Percentiles rank a stretch among this genome's conserved stretches.
Conservation (phyloP, 31 red algal species). For the Endocladia muricata region DNA sequence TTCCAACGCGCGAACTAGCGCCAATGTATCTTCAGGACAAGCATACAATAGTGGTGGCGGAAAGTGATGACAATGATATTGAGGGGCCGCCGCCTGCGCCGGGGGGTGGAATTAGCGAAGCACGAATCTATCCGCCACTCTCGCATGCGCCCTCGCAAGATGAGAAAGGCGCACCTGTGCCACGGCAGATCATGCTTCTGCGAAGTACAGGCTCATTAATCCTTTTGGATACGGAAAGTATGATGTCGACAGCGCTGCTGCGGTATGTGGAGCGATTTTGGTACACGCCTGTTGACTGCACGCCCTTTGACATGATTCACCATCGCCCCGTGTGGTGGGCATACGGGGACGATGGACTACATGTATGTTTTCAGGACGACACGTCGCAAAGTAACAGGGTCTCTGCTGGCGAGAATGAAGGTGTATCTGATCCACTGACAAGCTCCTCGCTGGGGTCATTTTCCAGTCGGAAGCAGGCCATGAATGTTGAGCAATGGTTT, state of each 20-base stretch:
- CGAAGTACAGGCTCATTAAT: constrained; percentile 76
- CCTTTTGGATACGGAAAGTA: constrained; percentile 70
- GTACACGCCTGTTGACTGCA: constrained; percentile 67
- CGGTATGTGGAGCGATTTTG: constrained; percentile 85
- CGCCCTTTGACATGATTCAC: constrained; percentile 62
- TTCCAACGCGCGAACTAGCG: constrained; percentile 59
- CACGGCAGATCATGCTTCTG: constrained; percentile 71
- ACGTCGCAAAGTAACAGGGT: too few species aligned
- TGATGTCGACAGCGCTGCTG: constrained; percentile 72
- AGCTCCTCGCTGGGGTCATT: constrained; percentile 13
- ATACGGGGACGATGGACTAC: constrained; percentile 82
- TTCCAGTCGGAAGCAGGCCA: constrained; percentile 11
- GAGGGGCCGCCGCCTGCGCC: constrained; percentile 38
- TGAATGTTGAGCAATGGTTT: constrained; percentile 83
- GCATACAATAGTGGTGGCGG: constrained; percentile 9
- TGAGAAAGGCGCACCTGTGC: constrained; percentile 20
- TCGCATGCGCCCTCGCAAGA: constrained; percentile 14
- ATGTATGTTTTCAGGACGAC: constrained; percentile 72
- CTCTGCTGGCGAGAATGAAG: constrained; percentile 36
- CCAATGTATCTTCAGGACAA: constrained; percentile 63
- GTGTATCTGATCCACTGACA: neutral
- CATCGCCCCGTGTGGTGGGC: constrained; percentile 85
- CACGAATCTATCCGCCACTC: constrained; percentile 72
- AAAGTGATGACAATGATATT: neutral
- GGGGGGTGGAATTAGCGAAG: constrained; percentile 69